A percentile compares a stretch with the other conserved stretches of the same genome.
Evolutionary conservation across 768 basidiomycete species (phyloP).

Genomic region (Phanerodontia chrysosporium): DNA sequence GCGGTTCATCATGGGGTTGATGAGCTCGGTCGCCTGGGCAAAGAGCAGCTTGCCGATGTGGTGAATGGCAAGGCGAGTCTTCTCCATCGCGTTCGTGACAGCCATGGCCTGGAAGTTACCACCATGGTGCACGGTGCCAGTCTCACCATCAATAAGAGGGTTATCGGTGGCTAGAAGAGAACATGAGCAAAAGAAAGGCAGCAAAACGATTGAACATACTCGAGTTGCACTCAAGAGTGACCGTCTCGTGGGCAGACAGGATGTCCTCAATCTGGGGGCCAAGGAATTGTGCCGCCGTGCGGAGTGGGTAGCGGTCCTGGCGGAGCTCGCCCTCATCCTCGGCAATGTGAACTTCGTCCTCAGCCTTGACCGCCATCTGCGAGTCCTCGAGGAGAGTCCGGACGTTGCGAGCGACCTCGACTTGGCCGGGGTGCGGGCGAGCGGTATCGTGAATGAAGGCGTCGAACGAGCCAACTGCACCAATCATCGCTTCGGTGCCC

Average conservation of each 20-base stretch:
- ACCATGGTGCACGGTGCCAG: conserved; percentile 67
- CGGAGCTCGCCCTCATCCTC: conserved; percentile 71
- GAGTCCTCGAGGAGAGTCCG: conserved; percentile 66
- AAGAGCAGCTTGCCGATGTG: conserved; percentile 50
- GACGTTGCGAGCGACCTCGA: conserved; percentile 70
- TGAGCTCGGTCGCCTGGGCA: conserved; percentile 59
- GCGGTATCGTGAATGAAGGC: conserved; percentile 74
- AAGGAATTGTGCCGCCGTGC: conserved; percentile 79
- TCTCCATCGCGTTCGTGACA: conserved; percentile 85
- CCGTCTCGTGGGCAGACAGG: conserved; percentile 53
- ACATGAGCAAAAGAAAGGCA: neutral
- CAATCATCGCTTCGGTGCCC: conserved; percentile 78
- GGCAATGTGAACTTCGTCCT: conserved; percentile 67
- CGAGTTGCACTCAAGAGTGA: conserved; percentile 78
- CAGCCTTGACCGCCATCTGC: conserved; percentile 57
- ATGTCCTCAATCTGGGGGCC: conserved; percentile 85
- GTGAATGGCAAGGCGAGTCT: conserved; percentile 58
- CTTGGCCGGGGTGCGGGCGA: conserved; percentile 83
- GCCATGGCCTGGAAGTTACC: conserved; percentile 91
- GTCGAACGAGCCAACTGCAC: conserved; percentile 66
- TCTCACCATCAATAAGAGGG: conserved; percentile 70
- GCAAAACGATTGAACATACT: conserved; percentile 41
- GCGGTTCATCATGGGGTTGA: conserved; percentile 80
- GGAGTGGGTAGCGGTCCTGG: conserved; percentile 75
- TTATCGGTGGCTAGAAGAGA: conserved; percentile 73